Evolutionary conservation across 768 basidiomycete genomes (phyloP).

Genomic region (Hericium coralloides): DNA sequence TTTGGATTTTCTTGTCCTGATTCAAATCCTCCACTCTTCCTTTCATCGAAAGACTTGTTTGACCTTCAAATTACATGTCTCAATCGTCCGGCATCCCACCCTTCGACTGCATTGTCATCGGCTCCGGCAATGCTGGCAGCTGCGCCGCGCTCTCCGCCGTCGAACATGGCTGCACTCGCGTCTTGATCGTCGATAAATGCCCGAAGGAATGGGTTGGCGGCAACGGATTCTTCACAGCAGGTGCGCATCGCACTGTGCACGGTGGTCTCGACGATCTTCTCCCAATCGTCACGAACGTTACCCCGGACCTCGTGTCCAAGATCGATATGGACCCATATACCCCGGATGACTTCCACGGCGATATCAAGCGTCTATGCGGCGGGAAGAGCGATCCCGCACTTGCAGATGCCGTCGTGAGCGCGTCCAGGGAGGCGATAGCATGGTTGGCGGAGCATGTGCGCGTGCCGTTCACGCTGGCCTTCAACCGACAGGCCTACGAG

Average conservation of each 20-base stretch:
- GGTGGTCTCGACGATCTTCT: slow-evolving; percentile 51
- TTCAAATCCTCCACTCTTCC: background rate
- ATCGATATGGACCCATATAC: slow-evolving; percentile 58
- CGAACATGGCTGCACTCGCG: slow-evolving; percentile 50
- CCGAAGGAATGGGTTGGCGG: slow-evolving; percentile 58
- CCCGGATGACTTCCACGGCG: slow-evolving; percentile 39
- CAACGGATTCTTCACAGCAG: slow-evolving; percentile 67
- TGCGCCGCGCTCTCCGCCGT: slow-evolving; percentile 54
- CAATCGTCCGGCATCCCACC: background rate
- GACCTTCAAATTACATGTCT: background rate
- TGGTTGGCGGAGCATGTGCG: slow-evolving; percentile 48
- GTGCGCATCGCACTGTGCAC: slow-evolving; percentile 58
- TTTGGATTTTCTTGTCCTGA: background rate
- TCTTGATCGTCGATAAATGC: slow-evolving; percentile 59
- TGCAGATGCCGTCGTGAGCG: slow-evolving; percentile 42
- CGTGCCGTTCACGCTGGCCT: slow-evolving; percentile 49
- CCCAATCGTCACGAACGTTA: slow-evolving; percentile 40
- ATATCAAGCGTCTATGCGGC: slow-evolving; percentile 52
- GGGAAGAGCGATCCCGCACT: slow-evolving; percentile 40
- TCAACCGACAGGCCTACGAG: slow-evolving; percentile 61
- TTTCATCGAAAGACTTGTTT: background rate
- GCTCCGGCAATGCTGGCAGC: slow-evolving; percentile 60
- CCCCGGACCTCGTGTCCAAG: slow-evolving; percentile 29
- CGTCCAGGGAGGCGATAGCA: slow-evolving; percentile 43
- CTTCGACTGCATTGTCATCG: slow-evolving; percentile 51